Evolutionary conservation across 2,329 filamentous ascomycete species (phyloP).

Genomic region (Neophaeococcomyces aloes): DNA sequence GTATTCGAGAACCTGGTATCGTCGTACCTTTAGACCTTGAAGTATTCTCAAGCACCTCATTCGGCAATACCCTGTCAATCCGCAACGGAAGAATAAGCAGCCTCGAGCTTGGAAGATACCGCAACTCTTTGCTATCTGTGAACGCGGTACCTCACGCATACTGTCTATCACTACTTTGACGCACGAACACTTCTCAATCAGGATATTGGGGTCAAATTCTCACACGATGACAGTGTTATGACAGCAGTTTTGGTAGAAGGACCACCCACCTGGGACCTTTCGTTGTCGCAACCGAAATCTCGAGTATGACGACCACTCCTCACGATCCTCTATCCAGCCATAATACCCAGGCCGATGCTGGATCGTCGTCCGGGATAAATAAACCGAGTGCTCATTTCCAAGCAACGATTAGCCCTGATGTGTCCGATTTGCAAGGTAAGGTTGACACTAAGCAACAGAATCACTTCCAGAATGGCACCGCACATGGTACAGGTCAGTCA

Average conservation of each 20-base stretch:
- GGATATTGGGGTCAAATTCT: no score
- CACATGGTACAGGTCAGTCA: background rate
- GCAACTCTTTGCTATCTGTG: no score
- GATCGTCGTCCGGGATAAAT: background rate
- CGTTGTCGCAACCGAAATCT: background rate
- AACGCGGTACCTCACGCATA: no score
- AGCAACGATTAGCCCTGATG: background rate
- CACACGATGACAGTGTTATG: slow-evolving; percentile 3
- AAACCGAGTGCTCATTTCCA: background rate
- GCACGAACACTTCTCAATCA: no score
- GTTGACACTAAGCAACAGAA: slow-evolving; percentile 2
- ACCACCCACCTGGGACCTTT: background rate
- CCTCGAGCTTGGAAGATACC: no score
- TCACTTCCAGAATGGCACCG: slow-evolving; percentile 1
- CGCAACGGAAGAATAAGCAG: no score
- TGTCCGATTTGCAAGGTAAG: background rate
- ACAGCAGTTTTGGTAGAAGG: background rate
- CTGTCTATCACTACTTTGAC: no score
- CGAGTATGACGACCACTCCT: background rate
- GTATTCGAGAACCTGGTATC: no score
- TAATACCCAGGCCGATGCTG: background rate
- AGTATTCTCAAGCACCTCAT: no score
- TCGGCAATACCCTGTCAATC: no score
- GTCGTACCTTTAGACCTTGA: no score
- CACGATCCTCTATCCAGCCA: background rate